These are phyloP conservation scores for Thyridium curvatum DNA, from an alignment of 2,329 filamentous ascomycete species.

Conservation along the genomic window DNA sequence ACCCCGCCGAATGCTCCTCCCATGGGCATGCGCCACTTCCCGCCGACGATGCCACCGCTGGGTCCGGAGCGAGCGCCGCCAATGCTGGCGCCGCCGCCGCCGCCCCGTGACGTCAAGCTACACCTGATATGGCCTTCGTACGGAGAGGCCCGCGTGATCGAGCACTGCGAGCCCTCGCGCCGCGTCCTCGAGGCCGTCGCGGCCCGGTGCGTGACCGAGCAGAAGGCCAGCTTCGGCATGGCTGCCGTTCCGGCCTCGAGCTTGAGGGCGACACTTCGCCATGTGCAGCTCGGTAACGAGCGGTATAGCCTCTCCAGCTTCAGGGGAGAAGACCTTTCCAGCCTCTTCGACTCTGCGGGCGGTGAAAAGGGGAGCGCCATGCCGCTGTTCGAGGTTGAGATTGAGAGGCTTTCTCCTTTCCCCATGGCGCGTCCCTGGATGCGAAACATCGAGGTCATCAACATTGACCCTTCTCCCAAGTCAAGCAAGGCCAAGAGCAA, in stretches of 20 bases:
- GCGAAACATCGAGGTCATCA: no score
- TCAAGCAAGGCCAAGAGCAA: no score
- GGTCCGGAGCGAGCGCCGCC: no score
- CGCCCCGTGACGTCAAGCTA: constrained; percentile 10
- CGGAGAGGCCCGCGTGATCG: constrained; percentile 9
- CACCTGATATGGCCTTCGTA: constrained; percentile 12
- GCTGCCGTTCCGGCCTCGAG: neutral
- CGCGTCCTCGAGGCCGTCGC: constrained; percentile 9
- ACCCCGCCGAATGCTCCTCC: neutral
- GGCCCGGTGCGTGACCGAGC: constrained; percentile 24
- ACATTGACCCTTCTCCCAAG: no score
- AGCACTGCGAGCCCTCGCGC: constrained; percentile 1
- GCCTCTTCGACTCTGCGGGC: constrained; percentile 12
- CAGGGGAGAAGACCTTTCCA: constrained; percentile 18
- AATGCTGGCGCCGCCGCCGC: no score
- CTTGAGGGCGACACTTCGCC: constrained; percentile 14
- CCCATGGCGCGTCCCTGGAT: no score
- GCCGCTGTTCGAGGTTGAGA: constrained; percentile 19
- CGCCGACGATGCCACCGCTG: no score
- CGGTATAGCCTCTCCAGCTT: constrained; percentile 21
- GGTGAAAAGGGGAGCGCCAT: constrained; percentile 7
- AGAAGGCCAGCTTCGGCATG: constrained; percentile 6
- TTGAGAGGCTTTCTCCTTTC: constrained; percentile 6
- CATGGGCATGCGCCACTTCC: neutral
- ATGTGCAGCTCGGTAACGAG: constrained; percentile 14